phyloP scores from a whole-genome alignment of 148 eudicot species.

The Euryodendron excelsum region DNA sequence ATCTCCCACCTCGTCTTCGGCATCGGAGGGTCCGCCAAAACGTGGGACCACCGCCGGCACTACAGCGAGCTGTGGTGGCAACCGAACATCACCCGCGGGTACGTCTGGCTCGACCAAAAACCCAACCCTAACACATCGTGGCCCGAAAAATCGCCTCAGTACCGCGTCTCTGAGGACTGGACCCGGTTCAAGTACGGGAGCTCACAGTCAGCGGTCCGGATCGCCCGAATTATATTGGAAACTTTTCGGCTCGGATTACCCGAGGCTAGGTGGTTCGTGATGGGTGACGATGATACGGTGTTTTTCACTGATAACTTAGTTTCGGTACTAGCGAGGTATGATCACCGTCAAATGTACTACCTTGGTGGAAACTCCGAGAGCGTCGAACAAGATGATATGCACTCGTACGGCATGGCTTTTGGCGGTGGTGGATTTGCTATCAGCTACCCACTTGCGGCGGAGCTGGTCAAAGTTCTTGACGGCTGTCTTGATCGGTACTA shows the following conservation, averaged over 20 bases:
- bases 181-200: conserved; percentile 20
- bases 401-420: conserved; percentile 76
- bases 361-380: conserved; percentile 79
- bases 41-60: conserved; percentile 50
- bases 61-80: conserved; percentile 80
- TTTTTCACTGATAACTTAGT: conserved; percentile 66
- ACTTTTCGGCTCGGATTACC: conserved; percentile 41
- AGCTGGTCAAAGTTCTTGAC: conserved; percentile 49
- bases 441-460: conserved; percentile 62
- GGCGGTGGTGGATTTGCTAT: conserved; percentile 95
- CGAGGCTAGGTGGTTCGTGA: conserved; percentile 80
- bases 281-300: conserved; percentile 98
- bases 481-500: conserved; percentile 69
- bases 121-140: conserved; percentile 25
- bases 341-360: conserved; percentile 66
- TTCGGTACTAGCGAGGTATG: conserved; percentile 58
- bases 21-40: conserved; percentile 60
- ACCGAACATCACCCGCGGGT: conserved; percentile 56
- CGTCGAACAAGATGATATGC: conserved; percentile 74
- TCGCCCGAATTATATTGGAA: conserved; percentile 64
- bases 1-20: conserved; percentile 63
- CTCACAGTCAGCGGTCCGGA: conserved; percentile 55
- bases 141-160: conserved; percentile 35
- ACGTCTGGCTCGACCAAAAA: conserved; percentile 56
- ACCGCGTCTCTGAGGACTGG: conserved; percentile 43